A percentile compares a stretch with the other conserved stretches of the same genome.
Conservation (phyloP, 768 basidiomycete genomes). For the Suillus subalutaceus region DNA sequence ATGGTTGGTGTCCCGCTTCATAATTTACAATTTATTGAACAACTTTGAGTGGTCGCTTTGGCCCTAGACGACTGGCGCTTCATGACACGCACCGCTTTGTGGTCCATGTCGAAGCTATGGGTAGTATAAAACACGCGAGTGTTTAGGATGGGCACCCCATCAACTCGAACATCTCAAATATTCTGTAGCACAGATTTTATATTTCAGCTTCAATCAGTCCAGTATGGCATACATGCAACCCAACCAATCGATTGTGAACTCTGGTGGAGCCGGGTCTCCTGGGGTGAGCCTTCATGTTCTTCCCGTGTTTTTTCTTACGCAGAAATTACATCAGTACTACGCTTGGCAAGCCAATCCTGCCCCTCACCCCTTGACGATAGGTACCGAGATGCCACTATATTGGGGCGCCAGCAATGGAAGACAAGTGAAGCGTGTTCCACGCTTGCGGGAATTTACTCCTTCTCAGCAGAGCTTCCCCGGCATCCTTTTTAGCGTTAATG, state of each 20-base stretch:
- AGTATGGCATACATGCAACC: constrained; percentile 16
- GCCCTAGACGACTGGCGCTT: background rate
- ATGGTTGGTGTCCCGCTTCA: background rate
- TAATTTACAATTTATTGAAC: background rate
- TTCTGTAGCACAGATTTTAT: too few relatives aligned
- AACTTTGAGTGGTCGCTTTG: constrained; percentile 1
- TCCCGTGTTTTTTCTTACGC: background rate
- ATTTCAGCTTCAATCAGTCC: background rate
- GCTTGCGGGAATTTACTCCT: constrained; percentile 16
- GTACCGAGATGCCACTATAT: constrained; percentile 22
- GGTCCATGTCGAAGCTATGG: background rate
- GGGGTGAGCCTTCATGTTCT: constrained; percentile 7
- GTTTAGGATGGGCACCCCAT: background rate
- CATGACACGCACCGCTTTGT: background rate
- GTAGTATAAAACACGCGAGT: background rate
- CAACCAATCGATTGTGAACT: constrained; percentile 9
- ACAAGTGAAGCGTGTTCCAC: constrained; percentile 25
- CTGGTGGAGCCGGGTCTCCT: constrained; percentile 13
- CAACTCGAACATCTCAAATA: background rate
- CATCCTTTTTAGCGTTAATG: constrained; percentile 21
- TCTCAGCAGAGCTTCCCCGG: constrained; percentile 17
- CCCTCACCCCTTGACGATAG: constrained; percentile 19
- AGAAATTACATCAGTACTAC: constrained; percentile 17
- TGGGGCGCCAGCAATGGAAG: constrained; percentile 21
- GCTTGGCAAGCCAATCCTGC: constrained; percentile 17